Evolutionary conservation across 1,284 basidiomycete genomes (phyloP).

Genomic region (Trichosporon faecale): DNA sequence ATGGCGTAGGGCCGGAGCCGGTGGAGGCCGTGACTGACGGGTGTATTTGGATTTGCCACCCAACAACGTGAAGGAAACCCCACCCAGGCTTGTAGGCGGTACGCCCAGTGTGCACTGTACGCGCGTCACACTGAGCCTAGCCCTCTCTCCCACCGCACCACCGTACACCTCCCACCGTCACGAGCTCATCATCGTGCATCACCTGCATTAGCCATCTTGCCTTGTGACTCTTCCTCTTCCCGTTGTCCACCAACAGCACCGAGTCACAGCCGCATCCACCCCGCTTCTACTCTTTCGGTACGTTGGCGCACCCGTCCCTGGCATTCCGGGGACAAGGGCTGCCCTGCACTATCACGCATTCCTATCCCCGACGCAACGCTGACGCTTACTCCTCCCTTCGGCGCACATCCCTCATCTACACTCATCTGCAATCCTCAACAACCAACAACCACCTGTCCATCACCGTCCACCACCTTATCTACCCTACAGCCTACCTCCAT

Average conservation of each 20-base stretch:
- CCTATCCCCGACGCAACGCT: not conserved
- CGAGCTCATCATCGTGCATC: slow-evolving; percentile 4
- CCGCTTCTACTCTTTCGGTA: not conserved
- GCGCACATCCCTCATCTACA: not conserved
- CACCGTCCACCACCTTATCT: not conserved
- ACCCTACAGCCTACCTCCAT: not conserved
- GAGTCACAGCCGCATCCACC: not conserved
- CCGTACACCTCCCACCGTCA: not conserved
- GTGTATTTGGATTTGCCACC: slow-evolving; percentile 10
- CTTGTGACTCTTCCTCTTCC: slow-evolving; percentile 8
- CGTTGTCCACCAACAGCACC: not conserved
- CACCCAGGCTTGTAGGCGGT: not conserved
- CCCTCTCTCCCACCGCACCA: not conserved
- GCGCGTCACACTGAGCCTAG: not conserved
- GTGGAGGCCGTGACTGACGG: not conserved
- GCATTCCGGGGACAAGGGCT: not conserved
- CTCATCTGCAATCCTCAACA: not conserved
- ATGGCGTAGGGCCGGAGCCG: not conserved
- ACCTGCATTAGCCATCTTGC: not conserved
- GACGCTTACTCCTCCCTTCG: slow-evolving; percentile 9
- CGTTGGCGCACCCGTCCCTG: not conserved
- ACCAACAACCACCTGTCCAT: not conserved
- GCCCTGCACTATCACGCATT: not conserved
- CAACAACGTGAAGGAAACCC: not conserved
- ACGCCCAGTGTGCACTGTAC: not conserved